phyloP scores from a whole-genome alignment of 108 stramenopile genomes.

The Hondaea fermentalgiana region DNA sequence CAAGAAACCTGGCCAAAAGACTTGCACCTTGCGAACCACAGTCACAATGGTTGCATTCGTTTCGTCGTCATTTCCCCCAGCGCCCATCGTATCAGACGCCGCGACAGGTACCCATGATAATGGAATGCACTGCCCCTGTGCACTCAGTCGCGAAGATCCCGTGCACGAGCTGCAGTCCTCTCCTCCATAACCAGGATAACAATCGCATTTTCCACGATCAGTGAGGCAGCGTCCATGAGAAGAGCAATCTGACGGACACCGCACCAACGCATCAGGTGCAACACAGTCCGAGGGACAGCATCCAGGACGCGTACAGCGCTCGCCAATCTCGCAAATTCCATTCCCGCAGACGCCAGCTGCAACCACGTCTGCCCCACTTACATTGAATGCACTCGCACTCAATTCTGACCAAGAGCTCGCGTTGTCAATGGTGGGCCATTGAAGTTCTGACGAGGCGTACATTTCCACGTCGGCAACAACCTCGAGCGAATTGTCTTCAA shows the following conservation, averaged over 20 bases:
- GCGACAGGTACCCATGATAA: neutral
- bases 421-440: neutral
- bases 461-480: too few species aligned
- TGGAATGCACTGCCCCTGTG: neutral
- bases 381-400: neutral
- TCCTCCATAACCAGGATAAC: neutral
- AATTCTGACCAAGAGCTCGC: neutral
- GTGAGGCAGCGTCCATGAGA: neutral
- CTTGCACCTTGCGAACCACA: neutral
- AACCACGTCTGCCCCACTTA: too few species aligned
- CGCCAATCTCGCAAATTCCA: neutral
- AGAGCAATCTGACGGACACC: neutral
- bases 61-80: neutral
- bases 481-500: too few species aligned
- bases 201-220: neutral
- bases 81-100: too few species aligned
- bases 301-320: neutral
- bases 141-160: neutral
- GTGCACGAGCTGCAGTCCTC: neutral
- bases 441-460: too few species aligned
- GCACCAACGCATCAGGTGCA: neutral
- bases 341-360: neutral
- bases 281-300: conserved; percentile 6
- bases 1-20: neutral
- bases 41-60: neutral